Evolutionary conservation across 495 filamentous ascomycete genomes (phyloP).

Genomic region (Penicillium bialowiezense): DNA sequence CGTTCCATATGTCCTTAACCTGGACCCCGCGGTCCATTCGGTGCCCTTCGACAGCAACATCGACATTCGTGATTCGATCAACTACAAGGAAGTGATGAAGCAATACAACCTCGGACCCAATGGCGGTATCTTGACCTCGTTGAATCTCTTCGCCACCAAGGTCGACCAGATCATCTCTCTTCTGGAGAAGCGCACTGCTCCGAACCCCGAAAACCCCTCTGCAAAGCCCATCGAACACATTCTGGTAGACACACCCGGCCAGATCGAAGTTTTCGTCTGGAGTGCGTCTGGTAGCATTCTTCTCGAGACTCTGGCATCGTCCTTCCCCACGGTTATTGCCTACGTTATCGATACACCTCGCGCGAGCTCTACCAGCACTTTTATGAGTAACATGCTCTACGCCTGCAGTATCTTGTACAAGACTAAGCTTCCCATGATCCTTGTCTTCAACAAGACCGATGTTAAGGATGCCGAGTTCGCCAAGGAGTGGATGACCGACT

Average conservation of each 20-base stretch:
- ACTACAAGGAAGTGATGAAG: conserved; percentile 99
- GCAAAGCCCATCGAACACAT: conserved; percentile 75
- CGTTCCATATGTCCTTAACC: conserved; percentile 91
- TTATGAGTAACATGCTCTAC: conserved; percentile 99
- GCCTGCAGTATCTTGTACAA: conserved; percentile 98
- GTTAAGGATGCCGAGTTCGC: conserved; percentile 87
- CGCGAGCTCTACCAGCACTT: conserved; percentile 86
- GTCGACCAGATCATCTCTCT: conserved; percentile 89
- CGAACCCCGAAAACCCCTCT: conserved; percentile 58
- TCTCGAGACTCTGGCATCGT: conserved; percentile 86
- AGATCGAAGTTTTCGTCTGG: conserved; percentile 99
- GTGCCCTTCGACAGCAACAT: conserved; percentile 99
- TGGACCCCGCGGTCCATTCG: conserved; percentile 89
- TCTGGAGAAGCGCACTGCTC: conserved; percentile 78
- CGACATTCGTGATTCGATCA: conserved; percentile 97
- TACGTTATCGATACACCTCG: conserved; percentile 97
- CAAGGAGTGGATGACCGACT: conserved; percentile 99
- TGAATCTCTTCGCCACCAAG: conserved; percentile 97
- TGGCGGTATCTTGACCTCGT: conserved; percentile 92
- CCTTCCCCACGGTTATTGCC: conserved; percentile 93
- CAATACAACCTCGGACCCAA: conserved; percentile 98
- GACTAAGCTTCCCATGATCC: conserved; percentile 94
- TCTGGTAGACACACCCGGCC: conserved; percentile 90
- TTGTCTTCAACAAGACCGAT: conserved; percentile 99
- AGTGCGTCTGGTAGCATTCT: conserved; percentile 89